These are phyloP conservation scores for Backusella liffmaniae DNA, from an alignment of 192 early-diverging fungal species.

Conservation along the genomic window DNA sequence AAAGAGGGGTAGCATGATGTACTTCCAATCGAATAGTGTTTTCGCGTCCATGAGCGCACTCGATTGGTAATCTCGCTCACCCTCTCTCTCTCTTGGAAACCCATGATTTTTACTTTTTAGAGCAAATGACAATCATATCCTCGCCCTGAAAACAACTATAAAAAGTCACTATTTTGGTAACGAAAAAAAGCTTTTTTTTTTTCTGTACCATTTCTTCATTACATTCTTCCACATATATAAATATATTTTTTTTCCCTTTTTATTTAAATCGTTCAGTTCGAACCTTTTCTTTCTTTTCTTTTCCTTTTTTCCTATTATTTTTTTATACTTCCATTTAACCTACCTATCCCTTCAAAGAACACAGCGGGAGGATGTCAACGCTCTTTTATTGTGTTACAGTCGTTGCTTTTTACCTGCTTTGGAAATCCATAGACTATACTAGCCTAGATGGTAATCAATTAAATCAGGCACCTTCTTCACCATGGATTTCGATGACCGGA, in stretches of 20 bases:
- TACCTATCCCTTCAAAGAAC: not conserved
- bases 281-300: not conserved
- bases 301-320: not conserved
- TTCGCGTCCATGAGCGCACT: not conserved
- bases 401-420: not conserved
- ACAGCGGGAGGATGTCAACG: not conserved
- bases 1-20: not conserved
- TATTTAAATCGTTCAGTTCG: not conserved
- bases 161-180: slow-evolving; percentile 16
- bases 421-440: not conserved
- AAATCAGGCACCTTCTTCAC: not conserved
- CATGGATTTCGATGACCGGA: not conserved
- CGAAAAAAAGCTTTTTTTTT: not conserved
- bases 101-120: not conserved
- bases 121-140: slow-evolving; percentile 1
- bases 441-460: not conserved
- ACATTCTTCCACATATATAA: not conserved
- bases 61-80: not conserved
- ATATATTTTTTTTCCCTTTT: not conserved
- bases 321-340: not conserved
- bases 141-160: not conserved
- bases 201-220: not conserved
- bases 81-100: not conserved
- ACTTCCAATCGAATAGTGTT: not conserved
- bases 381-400: slow-evolving; percentile 1